These are phyloP conservation scores for Stephania cephalantha DNA, from an alignment of 164 flowering plant species.

Conservation along the genomic window DNA sequence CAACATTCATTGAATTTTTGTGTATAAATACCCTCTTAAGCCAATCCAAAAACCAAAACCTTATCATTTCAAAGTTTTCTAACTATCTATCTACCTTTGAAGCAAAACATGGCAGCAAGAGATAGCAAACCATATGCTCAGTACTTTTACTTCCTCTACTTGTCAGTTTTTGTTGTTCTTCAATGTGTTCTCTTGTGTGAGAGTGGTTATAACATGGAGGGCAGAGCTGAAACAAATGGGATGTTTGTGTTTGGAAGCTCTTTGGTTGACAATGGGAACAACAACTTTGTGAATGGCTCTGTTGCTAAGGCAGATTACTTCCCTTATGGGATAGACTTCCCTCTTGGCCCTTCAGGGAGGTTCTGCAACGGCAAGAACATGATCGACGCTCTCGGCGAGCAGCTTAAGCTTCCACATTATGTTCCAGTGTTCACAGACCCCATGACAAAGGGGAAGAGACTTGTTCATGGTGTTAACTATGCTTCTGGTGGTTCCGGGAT, in stretches of 20 bases:
- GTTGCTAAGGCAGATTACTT: slow-evolving; percentile 39
- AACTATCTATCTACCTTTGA: background rate
- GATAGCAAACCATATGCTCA: background rate
- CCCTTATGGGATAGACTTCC: slow-evolving; percentile 68
- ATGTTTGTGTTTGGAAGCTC: slow-evolving; percentile 80
- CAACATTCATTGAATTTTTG: no score
- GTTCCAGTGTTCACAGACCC: slow-evolving; percentile 46
- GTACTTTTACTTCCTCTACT: background rate
- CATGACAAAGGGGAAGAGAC: slow-evolving; percentile 29
- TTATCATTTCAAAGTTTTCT: no score
- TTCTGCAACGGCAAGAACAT: slow-evolving; percentile 57
- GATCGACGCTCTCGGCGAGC: slow-evolving; percentile 38
- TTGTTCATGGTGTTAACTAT: slow-evolving; percentile 49
- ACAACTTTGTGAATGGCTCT: slow-evolving; percentile 37
- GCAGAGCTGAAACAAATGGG: slow-evolving; percentile 22
- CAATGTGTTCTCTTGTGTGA: slow-evolving; percentile 3
- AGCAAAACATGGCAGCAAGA: background rate
- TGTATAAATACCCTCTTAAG: no score
- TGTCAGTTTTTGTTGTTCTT: background rate
- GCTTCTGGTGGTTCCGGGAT: slow-evolving; percentile 73
- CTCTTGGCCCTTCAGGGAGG: slow-evolving; percentile 54
- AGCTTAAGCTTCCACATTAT: slow-evolving; percentile 32
- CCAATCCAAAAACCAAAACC: no score
- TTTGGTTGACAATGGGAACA: slow-evolving; percentile 77
- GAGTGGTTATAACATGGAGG: background rate